Base-by-base conservation (phyloP, 2,329 filamentous ascomycete genomes). In the Amylocarpus encephaloides region DNA sequence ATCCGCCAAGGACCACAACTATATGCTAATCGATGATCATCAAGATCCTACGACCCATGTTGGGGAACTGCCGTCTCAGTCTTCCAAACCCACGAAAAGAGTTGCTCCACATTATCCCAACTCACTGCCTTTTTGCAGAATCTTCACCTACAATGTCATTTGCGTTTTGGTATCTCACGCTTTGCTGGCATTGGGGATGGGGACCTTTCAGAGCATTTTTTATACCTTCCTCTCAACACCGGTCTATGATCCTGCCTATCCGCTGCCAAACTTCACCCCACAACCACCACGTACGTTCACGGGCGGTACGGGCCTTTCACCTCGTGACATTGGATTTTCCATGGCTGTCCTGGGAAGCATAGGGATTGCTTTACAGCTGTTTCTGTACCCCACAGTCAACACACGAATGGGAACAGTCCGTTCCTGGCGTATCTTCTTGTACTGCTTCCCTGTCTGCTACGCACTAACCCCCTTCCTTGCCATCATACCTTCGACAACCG, bases 271-370 rank as follows among this genome's bases (percentile, higher is more conserved):
- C 1, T 73, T 72, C 68, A 57, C 46, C 0, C 63, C 58, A 7
- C 58, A 60, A 38, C 60, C 48, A n/a, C 63, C 62, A 12, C 47
- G 65, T 10, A 68, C 76, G 0, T 62, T 78, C 2, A 81, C 88
- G 5, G 86, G 88, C 26, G 88, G 88, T 1, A 73, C 93, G 0
- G 86, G 86, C n/a, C 76, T 93, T 46, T 78, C 79, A 0, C 82
- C 86, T 0, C 75, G 78, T 1, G 77, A 79, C 2, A 85, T 93
- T 30, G 88, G 88, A n/a, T 70, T 87, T 39, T 85, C 86, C 4
- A 89, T 91, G 71, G 82, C 87, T 2, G 82, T 86, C 46, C 76
- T 93, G 13, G 88, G 88, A 7, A 68, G 79, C 43, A 81, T 92
- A 39, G 88, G 88, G n/a, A 84, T 93, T 34, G 70, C 74, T 0